Evolutionary conservation across 1,139 yeast species (phyloP).

Genomic region (Geotrichum macrosporum): DNA sequence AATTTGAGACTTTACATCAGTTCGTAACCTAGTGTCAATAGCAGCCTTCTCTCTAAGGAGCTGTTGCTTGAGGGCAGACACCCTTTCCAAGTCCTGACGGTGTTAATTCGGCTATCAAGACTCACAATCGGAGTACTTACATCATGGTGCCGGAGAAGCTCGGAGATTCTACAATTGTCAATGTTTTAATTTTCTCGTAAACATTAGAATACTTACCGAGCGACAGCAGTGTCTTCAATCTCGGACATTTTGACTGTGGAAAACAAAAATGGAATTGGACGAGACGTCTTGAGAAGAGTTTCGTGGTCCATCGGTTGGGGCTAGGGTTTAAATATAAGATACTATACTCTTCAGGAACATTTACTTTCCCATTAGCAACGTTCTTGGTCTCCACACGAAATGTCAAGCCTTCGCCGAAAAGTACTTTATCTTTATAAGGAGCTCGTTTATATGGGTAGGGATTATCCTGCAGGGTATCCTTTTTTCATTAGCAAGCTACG

Average conservation of each 20-base stretch:
- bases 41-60: slow-evolving; percentile 65
- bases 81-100: slow-evolving; percentile 51
- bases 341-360: no score
- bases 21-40: slow-evolving; percentile 64
- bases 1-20: slow-evolving; percentile 59
- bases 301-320: slow-evolving; percentile 8
- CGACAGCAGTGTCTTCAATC: slow-evolving; percentile 14
- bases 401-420: slow-evolving; percentile 24
- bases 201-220: slow-evolving; percentile 8
- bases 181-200: background rate
- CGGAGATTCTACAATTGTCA: slow-evolving; percentile 25
- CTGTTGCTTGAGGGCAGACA: slow-evolving; percentile 53
- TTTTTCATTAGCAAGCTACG: slow-evolving; percentile 32
- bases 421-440: slow-evolving; percentile 39
- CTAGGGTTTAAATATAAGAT: background rate
- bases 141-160: slow-evolving; percentile 32
- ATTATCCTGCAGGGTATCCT: slow-evolving; percentile 39
- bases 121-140: slow-evolving; percentile 21
- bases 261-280: background rate
- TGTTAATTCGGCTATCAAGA: background rate
- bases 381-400: slow-evolving; percentile 1
- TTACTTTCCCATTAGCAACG: background rate
- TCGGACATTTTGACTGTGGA: slow-evolving; percentile 3
- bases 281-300: background rate
- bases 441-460: slow-evolving; percentile 38